These are phyloP conservation scores for Phialophora verrucosa DNA, from an alignment of 2,329 filamentous ascomycete species.

Conservation along the genomic window DNA sequence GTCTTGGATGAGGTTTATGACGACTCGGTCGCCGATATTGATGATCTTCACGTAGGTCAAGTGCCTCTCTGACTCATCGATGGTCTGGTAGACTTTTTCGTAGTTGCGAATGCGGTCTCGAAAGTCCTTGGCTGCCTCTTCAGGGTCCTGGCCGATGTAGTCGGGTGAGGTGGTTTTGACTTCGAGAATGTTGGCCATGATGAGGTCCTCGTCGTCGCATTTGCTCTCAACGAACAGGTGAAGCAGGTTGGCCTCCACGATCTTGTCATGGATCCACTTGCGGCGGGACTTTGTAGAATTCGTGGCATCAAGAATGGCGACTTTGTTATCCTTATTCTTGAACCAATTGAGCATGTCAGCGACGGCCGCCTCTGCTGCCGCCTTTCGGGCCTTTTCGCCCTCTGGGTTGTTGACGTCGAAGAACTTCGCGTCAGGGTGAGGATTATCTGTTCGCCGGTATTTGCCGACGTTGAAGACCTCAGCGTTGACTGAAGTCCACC, in stretches of 20 bases:
- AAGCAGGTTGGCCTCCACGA: slow-evolving; percentile 77
- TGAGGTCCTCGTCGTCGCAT: slow-evolving; percentile 92
- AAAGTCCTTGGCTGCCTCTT: slow-evolving; percentile 88
- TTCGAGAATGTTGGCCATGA: slow-evolving; percentile 97
- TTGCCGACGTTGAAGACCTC: slow-evolving; percentile 97
- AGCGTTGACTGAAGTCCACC: slow-evolving; percentile 93
- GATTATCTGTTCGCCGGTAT: slow-evolving; percentile 87
- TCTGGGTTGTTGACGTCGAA: slow-evolving; percentile 91
- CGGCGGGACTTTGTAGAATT: slow-evolving; percentile 91
- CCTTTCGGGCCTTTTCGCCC: slow-evolving; percentile 84
- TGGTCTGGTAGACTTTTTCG: slow-evolving; percentile 93
- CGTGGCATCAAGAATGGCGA: slow-evolving; percentile 94
- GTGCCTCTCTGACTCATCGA: slow-evolving; percentile 84
- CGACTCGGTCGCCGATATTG: slow-evolving; percentile 86
- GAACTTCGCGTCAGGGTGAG: slow-evolving; percentile 90
- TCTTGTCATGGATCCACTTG: slow-evolving; percentile 86
- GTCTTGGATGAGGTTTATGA: slow-evolving; percentile 97
- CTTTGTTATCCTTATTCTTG: slow-evolving; percentile 72
- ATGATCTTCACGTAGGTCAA: slow-evolving; percentile 97
- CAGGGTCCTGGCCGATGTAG: slow-evolving; percentile 85
- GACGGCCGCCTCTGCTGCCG: slow-evolving; percentile 89
- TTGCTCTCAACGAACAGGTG: slow-evolving; percentile 94
- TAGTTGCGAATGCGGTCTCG: slow-evolving; percentile 94
- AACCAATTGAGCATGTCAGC: slow-evolving; percentile 97
- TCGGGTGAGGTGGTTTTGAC: slow-evolving; percentile 97